Conservation (phyloP, 441 rosid genomes). For the Populus hybrid region DNA sequence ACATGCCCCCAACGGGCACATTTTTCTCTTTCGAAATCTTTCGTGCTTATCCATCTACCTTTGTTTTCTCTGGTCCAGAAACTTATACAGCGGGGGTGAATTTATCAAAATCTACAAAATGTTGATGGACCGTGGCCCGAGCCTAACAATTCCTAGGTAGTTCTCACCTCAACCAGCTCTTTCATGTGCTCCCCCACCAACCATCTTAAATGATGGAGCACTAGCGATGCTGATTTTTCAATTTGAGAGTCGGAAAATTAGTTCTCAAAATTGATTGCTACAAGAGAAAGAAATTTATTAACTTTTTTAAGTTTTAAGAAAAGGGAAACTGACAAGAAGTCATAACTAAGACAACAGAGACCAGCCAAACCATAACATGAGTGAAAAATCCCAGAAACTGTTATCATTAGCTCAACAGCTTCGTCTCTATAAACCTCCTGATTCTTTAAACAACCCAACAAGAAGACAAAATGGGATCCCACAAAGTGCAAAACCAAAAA, state of each 20-base stretch:
- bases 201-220: background rate
- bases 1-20: too few relatives aligned
- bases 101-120: background rate
- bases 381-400: slow-evolving; percentile 16
- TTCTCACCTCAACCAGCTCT: background rate
- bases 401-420: slow-evolving; percentile 35
- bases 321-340: background rate
- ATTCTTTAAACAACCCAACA: background rate
- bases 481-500: slow-evolving; percentile 5
- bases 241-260: background rate
- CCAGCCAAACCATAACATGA: background rate
- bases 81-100: background rate
- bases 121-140: too few relatives aligned
- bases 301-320: too few relatives aligned
- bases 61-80: too few relatives aligned
- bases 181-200: background rate
- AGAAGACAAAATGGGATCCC: background rate
- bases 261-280: background rate
- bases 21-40: too few relatives aligned
- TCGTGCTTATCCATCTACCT: too few relatives aligned
- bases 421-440: slow-evolving; percentile 21
- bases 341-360: background rate
- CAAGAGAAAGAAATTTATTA: background rate
- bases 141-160: background rate
- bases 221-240: too few relatives aligned